A percentile compares a stretch with the other conserved stretches of the same genome.
phyloP scores from a whole-genome alignment of 1,139 yeast species.

The Lodderomyces theae region DNA sequence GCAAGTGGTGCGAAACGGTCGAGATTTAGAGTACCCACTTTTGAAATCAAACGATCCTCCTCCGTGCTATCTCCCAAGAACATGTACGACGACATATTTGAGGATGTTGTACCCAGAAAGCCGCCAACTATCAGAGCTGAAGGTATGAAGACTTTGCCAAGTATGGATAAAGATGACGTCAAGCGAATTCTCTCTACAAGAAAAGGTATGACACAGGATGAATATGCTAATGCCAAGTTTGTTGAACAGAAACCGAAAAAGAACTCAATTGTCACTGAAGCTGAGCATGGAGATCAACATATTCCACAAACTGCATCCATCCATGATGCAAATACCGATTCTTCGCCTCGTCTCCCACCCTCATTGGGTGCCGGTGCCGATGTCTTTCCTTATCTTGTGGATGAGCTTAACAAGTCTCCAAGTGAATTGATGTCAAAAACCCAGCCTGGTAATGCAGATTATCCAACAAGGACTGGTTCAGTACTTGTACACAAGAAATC shows the following conservation, averaged over 20 bases:
- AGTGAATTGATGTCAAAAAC: slow-evolving; percentile 33
- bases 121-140: slow-evolving; percentile 39
- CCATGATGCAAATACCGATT: slow-evolving; percentile 32
- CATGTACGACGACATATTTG: slow-evolving; percentile 43
- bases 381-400: slow-evolving; percentile 32
- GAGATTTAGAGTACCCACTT: slow-evolving; percentile 43
- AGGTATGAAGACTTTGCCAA: slow-evolving; percentile 46
- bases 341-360: slow-evolving; percentile 19
- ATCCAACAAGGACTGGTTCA: slow-evolving; percentile 7
- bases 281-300: slow-evolving; percentile 27
- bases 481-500: slow-evolving; percentile 8
- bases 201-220: slow-evolving; percentile 42
- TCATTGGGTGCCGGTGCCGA: slow-evolving; percentile 6
- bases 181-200: slow-evolving; percentile 40
- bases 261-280: slow-evolving; percentile 31
- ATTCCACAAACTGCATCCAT: slow-evolving; percentile 44
- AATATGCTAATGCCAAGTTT: slow-evolving; percentile 36
- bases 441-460: slow-evolving; percentile 31
- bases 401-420: slow-evolving; percentile 35
- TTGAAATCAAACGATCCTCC: slow-evolving; percentile 39
- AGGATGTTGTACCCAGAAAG: slow-evolving; percentile 24
- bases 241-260: slow-evolving; percentile 28
- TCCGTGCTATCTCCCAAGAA: slow-evolving; percentile 38
- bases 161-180: slow-evolving; percentile 50
- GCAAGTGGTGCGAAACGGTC: slow-evolving; percentile 17